Conservation (phyloP, 352 stramenopile species). For the Aphanomyces stellatus region DNA sequence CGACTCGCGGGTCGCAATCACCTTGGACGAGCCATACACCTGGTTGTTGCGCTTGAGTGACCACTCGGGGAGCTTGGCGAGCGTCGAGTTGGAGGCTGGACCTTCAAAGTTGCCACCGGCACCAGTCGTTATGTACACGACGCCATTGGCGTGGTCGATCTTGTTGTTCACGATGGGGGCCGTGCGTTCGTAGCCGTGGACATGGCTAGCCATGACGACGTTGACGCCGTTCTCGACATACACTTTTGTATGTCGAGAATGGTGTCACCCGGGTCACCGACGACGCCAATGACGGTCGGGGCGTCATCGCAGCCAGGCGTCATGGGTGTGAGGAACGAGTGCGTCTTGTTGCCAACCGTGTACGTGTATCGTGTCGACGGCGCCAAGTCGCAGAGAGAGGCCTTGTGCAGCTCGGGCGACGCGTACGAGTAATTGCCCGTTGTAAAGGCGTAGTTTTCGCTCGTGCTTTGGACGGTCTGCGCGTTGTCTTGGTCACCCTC, state of each 20-base stretch:
- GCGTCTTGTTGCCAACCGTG: not conserved
- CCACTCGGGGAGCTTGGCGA: not conserved
- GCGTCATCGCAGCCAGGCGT: slow-evolving; percentile 27
- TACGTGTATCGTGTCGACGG: slow-evolving; percentile 32
- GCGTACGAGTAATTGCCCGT: slow-evolving; percentile 25
- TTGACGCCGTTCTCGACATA: slow-evolving; percentile 21
- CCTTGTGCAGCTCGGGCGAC: slow-evolving; percentile 45
- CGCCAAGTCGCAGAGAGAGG: slow-evolving; percentile 32
- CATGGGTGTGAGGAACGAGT: slow-evolving; percentile 31
- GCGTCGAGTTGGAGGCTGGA: not conserved
- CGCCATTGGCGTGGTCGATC: not conserved
- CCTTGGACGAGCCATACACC: not conserved
- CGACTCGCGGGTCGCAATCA: not conserved
- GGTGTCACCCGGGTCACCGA: slow-evolving; percentile 26
- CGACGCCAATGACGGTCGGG: slow-evolving; percentile 37
- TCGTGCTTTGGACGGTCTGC: not conserved
- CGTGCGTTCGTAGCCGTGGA: slow-evolving; percentile 17
- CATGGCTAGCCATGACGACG: slow-evolving; percentile 21
- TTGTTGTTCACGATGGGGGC: slow-evolving; percentile 6
- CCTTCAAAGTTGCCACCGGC: slow-evolving; percentile 10
- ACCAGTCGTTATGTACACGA: slow-evolving; percentile 13
- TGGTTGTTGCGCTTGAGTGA: not conserved
- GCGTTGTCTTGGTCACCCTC: slow-evolving; percentile 20
- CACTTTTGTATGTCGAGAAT: too few species aligned
- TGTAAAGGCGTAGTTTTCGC: slow-evolving; percentile 29